A percentile compares a stretch with the other conserved stretches of the same genome.
Evolutionary conservation across 495 filamentous ascomycete genomes (phyloP).

Genomic region (Staphylotrichum tortipilum): DNA sequence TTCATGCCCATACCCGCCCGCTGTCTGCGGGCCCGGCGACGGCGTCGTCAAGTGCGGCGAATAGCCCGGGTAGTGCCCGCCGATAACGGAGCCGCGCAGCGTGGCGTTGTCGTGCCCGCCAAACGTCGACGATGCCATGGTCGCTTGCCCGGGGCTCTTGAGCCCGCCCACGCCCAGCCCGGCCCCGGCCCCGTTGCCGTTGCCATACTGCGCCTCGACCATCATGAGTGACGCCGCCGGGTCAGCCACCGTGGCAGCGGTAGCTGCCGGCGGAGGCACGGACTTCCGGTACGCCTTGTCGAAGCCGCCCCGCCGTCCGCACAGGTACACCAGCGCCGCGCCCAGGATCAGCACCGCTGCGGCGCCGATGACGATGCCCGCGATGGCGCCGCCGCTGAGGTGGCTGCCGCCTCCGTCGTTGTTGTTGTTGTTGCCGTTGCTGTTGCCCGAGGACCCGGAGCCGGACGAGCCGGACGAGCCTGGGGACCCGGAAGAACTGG

Average conservation of each 20-base stretch:
- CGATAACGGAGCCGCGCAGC: constrained; percentile 6
- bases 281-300: constrained; percentile 24
- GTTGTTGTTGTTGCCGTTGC: neutral
- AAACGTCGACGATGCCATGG: constrained; percentile 17
- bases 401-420: neutral
- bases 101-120: constrained; percentile 1
- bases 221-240: constrained; percentile 7
- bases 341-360: constrained; percentile 30
- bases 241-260: neutral
- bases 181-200: neutral
- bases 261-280: neutral
- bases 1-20: neutral
- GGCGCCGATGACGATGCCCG: constrained; percentile 40
- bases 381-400: constrained; percentile 34
- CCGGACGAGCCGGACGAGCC: no score
- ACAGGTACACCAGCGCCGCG: constrained; percentile 33
- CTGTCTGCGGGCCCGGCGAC: neutral
- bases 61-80: no score
- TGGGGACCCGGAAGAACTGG: constrained; percentile 9
- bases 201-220: constrained; percentile 15
- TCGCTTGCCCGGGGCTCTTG: constrained; percentile 24
- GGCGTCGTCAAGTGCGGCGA: no score
- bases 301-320: constrained; percentile 32
- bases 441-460: no score
- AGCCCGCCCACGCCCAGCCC: neutral